Base-by-base conservation (phyloP, 345 rosid genomes). In the Tarenaya hassleriana region DNA sequence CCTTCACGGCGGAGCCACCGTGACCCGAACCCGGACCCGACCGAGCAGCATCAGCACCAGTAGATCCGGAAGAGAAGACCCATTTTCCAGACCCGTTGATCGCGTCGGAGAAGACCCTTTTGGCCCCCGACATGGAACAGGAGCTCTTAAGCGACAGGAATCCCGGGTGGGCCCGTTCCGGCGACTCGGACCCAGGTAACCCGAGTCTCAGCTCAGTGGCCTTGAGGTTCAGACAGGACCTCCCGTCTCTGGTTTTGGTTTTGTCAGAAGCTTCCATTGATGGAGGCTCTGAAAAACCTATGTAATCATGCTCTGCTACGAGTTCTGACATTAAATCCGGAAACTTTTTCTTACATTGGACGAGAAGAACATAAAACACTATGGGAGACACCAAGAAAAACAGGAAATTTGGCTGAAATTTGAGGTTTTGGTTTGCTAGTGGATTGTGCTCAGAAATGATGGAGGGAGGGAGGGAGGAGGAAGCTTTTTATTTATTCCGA, bases 201-300 rank as follows among this genome's bases (percentile, higher is more conserved):
- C 88, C 94, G 52, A 84, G 88, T 55, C 88, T 75, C 58, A 84
- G 62, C 79, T 84, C 85, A n/a, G 92, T 84, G 5, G 87, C 92
- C 62, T 73, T 78, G 44, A 76, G 61, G 64, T 74, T 73, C 5
- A 81, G 55, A 66, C 72, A 69, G 29, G 40, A 46, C 3, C 53
- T 40, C 14, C 29, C 31, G 47, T 49, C 56, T 40, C 29, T 63
- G 57, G 39, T 40, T 53, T 31, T 60, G 41, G 47, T 51, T 40
- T 39, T 54, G 44, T 42, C 77, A 62, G 76, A 67, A 62, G 44
- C 35, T 49, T 71, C 82, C 86, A 68, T 80, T 62, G 76, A 64
- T 64, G 72, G 41, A 64, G 66, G 63, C 64, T 69, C 80, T 48
- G 73, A 66, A 41, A 75, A 75, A 34, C 83, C 72, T 73, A 73